Base-by-base conservation (phyloP, 192 early-diverging fungal genomes). In the Chytriomyces sp. region DNA sequence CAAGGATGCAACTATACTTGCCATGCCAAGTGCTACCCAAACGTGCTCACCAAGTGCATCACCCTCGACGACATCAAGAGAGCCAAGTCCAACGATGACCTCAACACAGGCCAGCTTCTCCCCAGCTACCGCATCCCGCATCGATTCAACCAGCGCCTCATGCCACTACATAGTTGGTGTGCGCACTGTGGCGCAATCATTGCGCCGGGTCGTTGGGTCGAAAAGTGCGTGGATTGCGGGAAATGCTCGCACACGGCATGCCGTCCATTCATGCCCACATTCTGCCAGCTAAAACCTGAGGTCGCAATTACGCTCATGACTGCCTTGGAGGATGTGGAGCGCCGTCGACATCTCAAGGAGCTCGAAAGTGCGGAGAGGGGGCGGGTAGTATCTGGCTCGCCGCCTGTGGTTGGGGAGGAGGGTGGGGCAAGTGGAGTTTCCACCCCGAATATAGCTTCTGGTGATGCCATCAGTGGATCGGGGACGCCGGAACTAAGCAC, bases 121-220 rank as follows among this genome's bases (percentile, higher is more conserved):
- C 44, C 44, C 1, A 89, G 92, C 26, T 95, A 99, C 78, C 87
- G 91, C 38, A 98, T 99, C 76, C 96, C 95, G 26, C 97, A 99
- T 86, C 91, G 96, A 36, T 98, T 49, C 22, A 92, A 95, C 68
- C 80, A 82, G 10, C 81, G 90, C 19, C 88, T 90, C 39, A 93
- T 91, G 59, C 84, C 93, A 56, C 89, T 86, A 28, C 92, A 91
- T 39, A 86, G 88, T 76, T 99, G 97, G 97, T 99, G 97, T 77
- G 92, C 89, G 68, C 97, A 99, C 80, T 99, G 97, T 81, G 97
- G 97, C 33, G 92, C 87, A 41, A 93, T 99, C 90, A 88, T 99
- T 49, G 85, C 95, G n/a, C 80, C 44, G 88, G 85, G 25, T 83
- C 82, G 53, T 80, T n/a, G n/a, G n/a, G 84, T 39, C 72, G 78